Conservation (phyloP, 345 rosid genomes). For the Dimocarpus longan region DNA sequence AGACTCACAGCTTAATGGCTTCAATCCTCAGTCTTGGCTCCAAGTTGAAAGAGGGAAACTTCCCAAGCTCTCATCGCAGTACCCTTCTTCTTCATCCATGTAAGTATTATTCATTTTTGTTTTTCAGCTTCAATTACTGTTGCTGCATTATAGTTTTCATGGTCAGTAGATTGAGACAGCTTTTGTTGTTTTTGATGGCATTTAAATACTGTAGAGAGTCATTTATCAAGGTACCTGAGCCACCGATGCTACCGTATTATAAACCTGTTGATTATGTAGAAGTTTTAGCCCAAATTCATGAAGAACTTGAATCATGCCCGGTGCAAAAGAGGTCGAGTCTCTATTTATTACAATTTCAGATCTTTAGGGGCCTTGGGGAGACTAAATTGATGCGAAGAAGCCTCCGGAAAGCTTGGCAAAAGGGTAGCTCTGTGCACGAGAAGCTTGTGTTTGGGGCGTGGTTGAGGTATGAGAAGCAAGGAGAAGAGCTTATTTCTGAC, state of each 20-base stretch:
- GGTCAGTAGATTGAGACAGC: constrained; percentile 17
- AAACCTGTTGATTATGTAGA: constrained; percentile 93
- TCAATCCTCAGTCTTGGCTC: constrained; percentile 99
- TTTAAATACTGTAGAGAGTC: constrained; percentile 71
- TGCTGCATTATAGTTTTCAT: background rate
- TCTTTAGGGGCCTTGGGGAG: constrained; percentile 93
- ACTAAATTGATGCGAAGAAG: constrained; percentile 82
- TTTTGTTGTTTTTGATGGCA: constrained; percentile 1
- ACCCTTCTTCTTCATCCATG: constrained; percentile 64
- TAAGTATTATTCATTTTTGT: constrained; percentile 39
- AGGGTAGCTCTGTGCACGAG: constrained; percentile 79
- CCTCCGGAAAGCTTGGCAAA: constrained; percentile 92
- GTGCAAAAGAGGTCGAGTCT: constrained; percentile 66
- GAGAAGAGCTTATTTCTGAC: constrained; percentile 85
- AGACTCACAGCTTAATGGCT: constrained; percentile 74
- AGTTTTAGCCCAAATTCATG: constrained; percentile 95
- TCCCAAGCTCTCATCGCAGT: constrained; percentile 50
- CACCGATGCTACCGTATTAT: constrained; percentile 69
- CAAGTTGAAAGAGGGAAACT: constrained; percentile 98
- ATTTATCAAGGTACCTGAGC: constrained; percentile 90
- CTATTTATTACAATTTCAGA: constrained; percentile 78
- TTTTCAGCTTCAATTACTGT: background rate
- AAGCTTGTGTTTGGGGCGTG: constrained; percentile 90
- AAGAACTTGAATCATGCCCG: constrained; percentile 87
- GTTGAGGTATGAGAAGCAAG: constrained; percentile 87